These are phyloP conservation scores for Macrophomina pseudophaseolina DNA, from an alignment of 2,329 filamentous ascomycete genomes.

Conservation along the genomic window DNA sequence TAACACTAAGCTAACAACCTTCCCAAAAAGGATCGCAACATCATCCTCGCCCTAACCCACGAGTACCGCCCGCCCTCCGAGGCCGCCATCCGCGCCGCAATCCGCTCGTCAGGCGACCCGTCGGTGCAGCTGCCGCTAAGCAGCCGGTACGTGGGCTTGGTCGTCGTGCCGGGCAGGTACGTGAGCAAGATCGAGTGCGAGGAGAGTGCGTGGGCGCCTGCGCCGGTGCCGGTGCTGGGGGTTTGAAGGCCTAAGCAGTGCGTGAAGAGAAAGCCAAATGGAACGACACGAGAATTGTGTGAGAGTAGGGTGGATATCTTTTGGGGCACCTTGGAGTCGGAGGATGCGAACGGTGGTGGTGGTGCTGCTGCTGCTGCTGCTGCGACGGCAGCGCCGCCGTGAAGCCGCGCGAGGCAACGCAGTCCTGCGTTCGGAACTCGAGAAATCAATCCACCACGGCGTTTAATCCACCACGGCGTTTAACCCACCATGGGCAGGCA, in stretches of 20 bases:
- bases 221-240: slow-evolving; percentile 6
- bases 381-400: too few species aligned
- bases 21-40: slow-evolving; percentile 73
- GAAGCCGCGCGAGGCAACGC: too few species aligned
- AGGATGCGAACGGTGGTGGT: too few species aligned
- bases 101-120: slow-evolving; percentile 42
- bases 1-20: not conserved
- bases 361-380: too few species aligned
- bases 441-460: too few species aligned
- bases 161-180: slow-evolving; percentile 86
- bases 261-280: not conserved
- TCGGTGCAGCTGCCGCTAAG: slow-evolving; percentile 71
- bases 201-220: slow-evolving; percentile 49
- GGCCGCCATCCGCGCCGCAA: slow-evolving; percentile 48
- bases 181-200: slow-evolving; percentile 90
- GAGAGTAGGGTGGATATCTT: too few species aligned
- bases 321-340: too few species aligned
- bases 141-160: slow-evolving; percentile 83
- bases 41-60: slow-evolving; percentile 83
- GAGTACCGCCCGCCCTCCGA: slow-evolving; percentile 79
- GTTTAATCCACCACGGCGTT: too few species aligned
- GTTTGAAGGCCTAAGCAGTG: not conserved
- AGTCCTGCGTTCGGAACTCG: too few species aligned
- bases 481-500: too few species aligned
- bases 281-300: too few species aligned